Conservation (phyloP, 176 grass and related monocot genomes). For the Secale cereale region DNA sequence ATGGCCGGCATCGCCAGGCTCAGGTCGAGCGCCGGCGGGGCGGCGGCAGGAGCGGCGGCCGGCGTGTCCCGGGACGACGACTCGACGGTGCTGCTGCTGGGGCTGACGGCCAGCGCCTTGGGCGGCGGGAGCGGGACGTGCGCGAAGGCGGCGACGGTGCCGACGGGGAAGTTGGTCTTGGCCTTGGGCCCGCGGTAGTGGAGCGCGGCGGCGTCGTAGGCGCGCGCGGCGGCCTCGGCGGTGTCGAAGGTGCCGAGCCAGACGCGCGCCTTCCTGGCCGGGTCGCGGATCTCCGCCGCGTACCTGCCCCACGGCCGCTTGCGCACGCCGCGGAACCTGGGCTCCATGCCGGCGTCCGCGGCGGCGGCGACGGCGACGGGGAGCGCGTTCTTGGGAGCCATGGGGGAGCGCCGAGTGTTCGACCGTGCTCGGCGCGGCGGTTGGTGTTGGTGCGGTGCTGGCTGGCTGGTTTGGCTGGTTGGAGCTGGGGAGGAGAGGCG, state of each 20-base stretch:
- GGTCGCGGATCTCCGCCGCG: conserved; percentile 92
- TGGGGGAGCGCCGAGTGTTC: conserved; percentile 19
- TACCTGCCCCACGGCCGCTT: conserved; percentile 89
- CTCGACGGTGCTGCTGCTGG: conserved; percentile 81
- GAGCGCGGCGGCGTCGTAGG: conserved; percentile 79
- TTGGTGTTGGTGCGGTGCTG: background rate
- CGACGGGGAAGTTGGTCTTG: conserved; percentile 76
- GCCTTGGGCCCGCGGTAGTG: conserved; percentile 85
- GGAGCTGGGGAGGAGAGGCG: background rate
- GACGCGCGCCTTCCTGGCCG: conserved; percentile 64
- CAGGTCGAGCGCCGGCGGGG: conserved; percentile 40
- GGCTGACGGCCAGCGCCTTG: conserved; percentile 23
- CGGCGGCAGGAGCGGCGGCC: background rate
- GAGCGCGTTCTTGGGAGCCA: conserved; percentile 51
- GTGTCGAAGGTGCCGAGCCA: conserved; percentile 99
- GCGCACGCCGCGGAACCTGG: conserved; percentile 74
- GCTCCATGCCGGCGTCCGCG: conserved; percentile 35
- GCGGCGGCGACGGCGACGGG: background rate
- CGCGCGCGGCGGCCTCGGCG: conserved; percentile 74
- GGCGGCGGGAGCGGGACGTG: background rate
- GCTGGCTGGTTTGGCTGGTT: background rate
- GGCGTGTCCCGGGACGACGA: conserved; percentile 51
- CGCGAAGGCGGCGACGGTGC: conserved; percentile 20
- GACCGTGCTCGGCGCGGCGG: background rate
- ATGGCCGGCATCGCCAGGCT: conserved; percentile 31